phyloP scores from a whole-genome alignment of 305 asterid species.

The Fraxinus sp. region DNA sequence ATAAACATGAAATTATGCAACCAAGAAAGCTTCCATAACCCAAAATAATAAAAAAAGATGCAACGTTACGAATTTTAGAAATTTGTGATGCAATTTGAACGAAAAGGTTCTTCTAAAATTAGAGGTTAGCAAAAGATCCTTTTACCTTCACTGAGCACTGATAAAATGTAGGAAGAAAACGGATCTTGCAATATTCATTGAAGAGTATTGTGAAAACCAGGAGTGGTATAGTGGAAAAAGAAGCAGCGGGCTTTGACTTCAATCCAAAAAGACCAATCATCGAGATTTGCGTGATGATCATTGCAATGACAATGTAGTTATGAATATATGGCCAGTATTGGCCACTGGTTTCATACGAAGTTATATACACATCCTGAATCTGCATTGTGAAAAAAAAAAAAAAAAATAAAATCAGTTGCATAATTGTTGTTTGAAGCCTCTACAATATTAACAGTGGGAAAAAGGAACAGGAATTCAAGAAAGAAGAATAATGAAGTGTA shows the following conservation, averaged over 20 bases:
- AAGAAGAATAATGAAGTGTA: not conserved
- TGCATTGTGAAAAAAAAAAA: conserved; percentile 31
- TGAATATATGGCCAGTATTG: conserved; percentile 91
- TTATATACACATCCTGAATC: conserved; percentile 82
- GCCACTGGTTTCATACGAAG: conserved; percentile 85
- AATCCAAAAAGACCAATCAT: conserved; percentile 92
- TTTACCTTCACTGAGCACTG: conserved; percentile 73
- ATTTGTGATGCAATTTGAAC: not conserved
- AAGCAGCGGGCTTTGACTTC: conserved; percentile 87
- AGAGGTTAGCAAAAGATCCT: not conserved
- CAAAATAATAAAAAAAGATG: not conserved
- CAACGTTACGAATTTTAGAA: not conserved
- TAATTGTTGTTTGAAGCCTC: not conserved
- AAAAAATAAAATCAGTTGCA: not conserved
- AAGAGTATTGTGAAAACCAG: conserved; percentile 65
- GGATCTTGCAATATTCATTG: conserved; percentile 85
- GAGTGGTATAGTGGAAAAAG: conserved; percentile 69
- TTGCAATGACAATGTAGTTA: conserved; percentile 67
- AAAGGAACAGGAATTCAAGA: not conserved
- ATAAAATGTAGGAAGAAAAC: conserved; percentile 76
- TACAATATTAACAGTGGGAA: not conserved
- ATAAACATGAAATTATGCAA: not conserved
- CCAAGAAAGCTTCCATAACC: not conserved
- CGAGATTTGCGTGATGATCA: conserved; percentile 76
- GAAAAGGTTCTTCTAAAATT: not conserved